Evolutionary conservation across 345 rosid genomes (phyloP).

Genomic region (thale cress (Arabidopsis thaliana)): DNA sequence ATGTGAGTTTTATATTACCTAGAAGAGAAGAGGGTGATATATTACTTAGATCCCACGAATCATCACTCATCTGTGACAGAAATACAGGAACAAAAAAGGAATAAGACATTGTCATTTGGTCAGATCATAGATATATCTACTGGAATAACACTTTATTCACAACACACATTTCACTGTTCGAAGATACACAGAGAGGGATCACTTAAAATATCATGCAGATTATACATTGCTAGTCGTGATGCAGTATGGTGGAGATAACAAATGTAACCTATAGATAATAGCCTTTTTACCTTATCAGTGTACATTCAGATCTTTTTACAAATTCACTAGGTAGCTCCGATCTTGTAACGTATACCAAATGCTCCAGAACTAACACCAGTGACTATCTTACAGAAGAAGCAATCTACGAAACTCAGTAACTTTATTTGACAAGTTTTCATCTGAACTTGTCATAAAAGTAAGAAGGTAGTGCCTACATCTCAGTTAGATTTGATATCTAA

Average conservation of each 20-base stretch:
- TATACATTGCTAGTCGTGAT: neutral
- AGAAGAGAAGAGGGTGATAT: neutral
- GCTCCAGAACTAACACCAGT: slow-evolving; percentile 14
- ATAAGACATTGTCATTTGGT: neutral
- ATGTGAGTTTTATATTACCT: slow-evolving; percentile 28
- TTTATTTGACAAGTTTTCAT: slow-evolving; percentile 1
- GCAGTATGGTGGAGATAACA: neutral
- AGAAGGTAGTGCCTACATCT: neutral
- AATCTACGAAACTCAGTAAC: neutral
- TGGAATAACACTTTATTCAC: neutral
- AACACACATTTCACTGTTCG: neutral
- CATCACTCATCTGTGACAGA: slow-evolving; percentile 39
- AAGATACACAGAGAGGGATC: neutral
- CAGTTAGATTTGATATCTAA: slow-evolving; percentile 7
- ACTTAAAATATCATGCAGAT: slow-evolving; percentile 1
- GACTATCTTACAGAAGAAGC: slow-evolving; percentile 2
- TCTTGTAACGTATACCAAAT: neutral
- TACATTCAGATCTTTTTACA: slow-evolving; percentile 10
- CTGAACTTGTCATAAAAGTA: neutral
- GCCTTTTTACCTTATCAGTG: neutral
- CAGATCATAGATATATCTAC: neutral
- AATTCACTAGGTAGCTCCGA: neutral
- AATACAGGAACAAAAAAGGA: neutral
- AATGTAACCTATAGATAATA: neutral
- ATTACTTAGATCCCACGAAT: slow-evolving; percentile 12